A percentile compares a stretch with the other conserved stretches of the same genome.
These are phyloP conservation scores for Epichloe hybrida DNA, from an alignment of 2,329 filamentous ascomycete genomes.

Conservation along the genomic window DNA sequence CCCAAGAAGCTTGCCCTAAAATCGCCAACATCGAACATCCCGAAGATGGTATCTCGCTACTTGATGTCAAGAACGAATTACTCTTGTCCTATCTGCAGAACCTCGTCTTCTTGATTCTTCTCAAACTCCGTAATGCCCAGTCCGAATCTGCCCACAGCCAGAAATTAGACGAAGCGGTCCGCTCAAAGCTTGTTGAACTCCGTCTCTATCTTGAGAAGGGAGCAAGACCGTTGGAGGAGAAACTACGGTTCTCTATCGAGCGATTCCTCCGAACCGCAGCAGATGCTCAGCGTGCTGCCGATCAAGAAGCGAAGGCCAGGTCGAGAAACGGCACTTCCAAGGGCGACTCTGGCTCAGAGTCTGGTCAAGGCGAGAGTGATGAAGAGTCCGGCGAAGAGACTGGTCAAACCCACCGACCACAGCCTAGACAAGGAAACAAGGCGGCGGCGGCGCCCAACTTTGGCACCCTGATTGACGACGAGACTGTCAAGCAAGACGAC, in stretches of 20 bases:
- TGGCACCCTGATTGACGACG: constrained; percentile 20
- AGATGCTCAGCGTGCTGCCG: constrained; percentile 42
- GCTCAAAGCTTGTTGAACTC: constrained; percentile 79
- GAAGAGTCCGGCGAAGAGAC: constrained; percentile 12
- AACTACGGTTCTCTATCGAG: constrained; percentile 90
- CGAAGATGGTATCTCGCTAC: constrained; percentile 77
- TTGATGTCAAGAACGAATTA: constrained; percentile 95
- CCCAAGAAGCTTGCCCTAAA: constrained; percentile 53
- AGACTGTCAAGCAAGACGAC: constrained; percentile 13
- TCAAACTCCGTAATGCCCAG: constrained; percentile 56
- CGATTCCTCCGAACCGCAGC: constrained; percentile 83
- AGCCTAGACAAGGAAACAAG: constrained; percentile 7
- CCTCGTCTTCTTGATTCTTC: constrained; percentile 71
- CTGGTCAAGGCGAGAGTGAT: constrained; percentile 22
- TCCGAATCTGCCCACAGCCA: constrained; percentile 14
- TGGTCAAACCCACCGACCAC: constrained; percentile 2
- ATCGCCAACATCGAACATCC: constrained; percentile 54
- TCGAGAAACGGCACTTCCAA: constrained; percentile 8
- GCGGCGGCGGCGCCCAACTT: constrained; percentile 21
- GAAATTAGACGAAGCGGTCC: constrained; percentile 49
- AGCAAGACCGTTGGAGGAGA: constrained; percentile 76
- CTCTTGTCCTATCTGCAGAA: constrained; percentile 93
- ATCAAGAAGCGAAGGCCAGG: constrained; percentile 14
- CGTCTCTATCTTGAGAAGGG: constrained; percentile 90
- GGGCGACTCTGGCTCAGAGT: neutral